These are phyloP conservation scores for Ophiosphaerella narmari DNA, from an alignment of 2,329 filamentous ascomycete species.

Conservation along the genomic window DNA sequence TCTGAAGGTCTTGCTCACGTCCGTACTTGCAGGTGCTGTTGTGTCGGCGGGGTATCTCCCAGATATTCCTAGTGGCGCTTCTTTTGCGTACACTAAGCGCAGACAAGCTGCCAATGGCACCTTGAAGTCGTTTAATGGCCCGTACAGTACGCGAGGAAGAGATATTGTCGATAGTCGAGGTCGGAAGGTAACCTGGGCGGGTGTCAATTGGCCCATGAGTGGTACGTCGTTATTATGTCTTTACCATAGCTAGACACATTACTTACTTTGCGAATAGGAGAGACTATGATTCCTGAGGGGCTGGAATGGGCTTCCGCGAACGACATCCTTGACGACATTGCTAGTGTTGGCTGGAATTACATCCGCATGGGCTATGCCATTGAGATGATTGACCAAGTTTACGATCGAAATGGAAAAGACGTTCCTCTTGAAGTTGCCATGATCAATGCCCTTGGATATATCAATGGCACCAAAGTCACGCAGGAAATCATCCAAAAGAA, in stretches of 20 bases:
- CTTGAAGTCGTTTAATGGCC: slow-evolving; percentile 32
- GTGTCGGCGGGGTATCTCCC: slow-evolving; percentile 23
- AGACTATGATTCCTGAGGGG: slow-evolving; percentile 64
- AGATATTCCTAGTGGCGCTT: slow-evolving; percentile 14
- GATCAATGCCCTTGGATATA: slow-evolving; percentile 46
- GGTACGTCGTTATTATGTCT: slow-evolving; percentile 14
- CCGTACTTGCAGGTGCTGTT: slow-evolving; percentile 19
- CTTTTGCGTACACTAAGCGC: slow-evolving; percentile 22
- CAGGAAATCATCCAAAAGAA: slow-evolving; percentile 45
- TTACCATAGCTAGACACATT: slow-evolving; percentile 1
- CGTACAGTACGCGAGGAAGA: slow-evolving; percentile 42
- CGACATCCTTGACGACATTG: slow-evolving; percentile 58
- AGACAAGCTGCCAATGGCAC: slow-evolving; percentile 28
- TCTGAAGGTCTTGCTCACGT: slow-evolving; percentile 21
- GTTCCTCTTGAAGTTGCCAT: slow-evolving; percentile 47
- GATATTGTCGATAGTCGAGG: slow-evolving; percentile 47
- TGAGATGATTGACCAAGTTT: slow-evolving; percentile 50
- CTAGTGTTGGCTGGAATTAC: slow-evolving; percentile 63
- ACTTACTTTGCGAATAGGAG: slow-evolving; percentile 53
- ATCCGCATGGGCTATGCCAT: slow-evolving; percentile 57
- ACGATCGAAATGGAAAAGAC: slow-evolving; percentile 46
- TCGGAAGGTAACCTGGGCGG: slow-evolving; percentile 61
- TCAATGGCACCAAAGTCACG: slow-evolving; percentile 48
- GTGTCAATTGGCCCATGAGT: slow-evolving; percentile 62
- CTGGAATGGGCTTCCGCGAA: slow-evolving; percentile 60